Evolutionary conservation across 2,329 filamentous ascomycete species (phyloP).

Genomic region (Pseudopyricularia javanii): DNA sequence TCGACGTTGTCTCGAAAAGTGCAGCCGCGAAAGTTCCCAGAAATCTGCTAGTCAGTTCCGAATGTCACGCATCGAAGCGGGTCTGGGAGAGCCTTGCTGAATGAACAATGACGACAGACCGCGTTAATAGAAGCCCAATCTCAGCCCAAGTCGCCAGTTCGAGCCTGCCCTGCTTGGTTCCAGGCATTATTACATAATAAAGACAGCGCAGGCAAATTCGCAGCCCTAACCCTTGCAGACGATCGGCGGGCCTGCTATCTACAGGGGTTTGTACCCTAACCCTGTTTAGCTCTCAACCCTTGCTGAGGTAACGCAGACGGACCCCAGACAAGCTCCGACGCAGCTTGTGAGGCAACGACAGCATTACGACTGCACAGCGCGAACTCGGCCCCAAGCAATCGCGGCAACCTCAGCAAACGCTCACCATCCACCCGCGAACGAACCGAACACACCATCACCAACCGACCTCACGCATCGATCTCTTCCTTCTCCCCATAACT

Average conservation of each 20-base stretch:
- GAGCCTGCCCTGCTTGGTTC: too few relatives aligned
- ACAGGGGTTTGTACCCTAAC: too few relatives aligned
- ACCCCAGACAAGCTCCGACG: neutral
- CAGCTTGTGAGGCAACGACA: neutral
- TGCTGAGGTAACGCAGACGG: neutral
- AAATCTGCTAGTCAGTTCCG: too few relatives aligned
- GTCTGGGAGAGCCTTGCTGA: too few relatives aligned
- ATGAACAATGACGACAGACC: too few relatives aligned
- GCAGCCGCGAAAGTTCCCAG: too few relatives aligned
- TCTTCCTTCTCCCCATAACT: neutral
- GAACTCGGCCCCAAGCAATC: neutral
- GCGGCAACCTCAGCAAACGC: neutral
- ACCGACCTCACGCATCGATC: neutral
- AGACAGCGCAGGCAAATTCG: neutral
- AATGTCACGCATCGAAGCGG: too few relatives aligned
- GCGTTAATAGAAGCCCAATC: too few relatives aligned
- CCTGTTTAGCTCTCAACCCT: neutral
- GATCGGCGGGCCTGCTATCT: too few relatives aligned
- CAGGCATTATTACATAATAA: neutral
- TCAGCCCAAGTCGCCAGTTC: too few relatives aligned
- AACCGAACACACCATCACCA: neutral
- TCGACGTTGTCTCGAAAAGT: too few relatives aligned
- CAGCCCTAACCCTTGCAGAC: neutral
- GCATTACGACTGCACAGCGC: neutral
- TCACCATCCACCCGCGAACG: neutral